Percentiles rank a stretch among this genome's conserved stretches.
phyloP scores from a whole-genome alignment of 2,329 filamentous ascomycete genomes.

The Didymella arachidicola region DNA sequence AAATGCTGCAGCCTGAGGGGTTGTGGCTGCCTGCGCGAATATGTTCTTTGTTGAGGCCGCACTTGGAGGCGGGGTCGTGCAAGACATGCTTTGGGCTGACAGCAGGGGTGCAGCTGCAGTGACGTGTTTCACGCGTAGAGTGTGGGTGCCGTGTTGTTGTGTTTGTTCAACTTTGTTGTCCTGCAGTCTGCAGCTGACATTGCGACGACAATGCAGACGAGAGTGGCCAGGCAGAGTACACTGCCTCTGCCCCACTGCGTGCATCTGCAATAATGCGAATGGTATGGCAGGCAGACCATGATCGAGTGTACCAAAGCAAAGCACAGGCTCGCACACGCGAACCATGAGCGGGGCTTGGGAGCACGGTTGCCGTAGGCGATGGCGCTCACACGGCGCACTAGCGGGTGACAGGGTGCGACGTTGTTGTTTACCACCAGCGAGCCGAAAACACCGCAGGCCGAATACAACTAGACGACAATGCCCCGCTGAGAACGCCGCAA shows the following conservation, averaged over 20 bases:
- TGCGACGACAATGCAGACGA: too few species aligned
- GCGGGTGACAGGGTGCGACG: slow-evolving; percentile 2
- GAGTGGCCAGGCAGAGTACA: neutral
- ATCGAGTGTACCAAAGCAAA: too few species aligned
- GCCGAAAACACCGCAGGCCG: slow-evolving; percentile 9
- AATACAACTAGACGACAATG: slow-evolving; percentile 8
- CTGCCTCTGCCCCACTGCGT: too few species aligned
- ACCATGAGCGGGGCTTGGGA: slow-evolving; percentile 2
- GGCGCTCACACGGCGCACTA: neutral
- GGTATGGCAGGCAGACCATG: too few species aligned
- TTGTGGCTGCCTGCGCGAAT: neutral
- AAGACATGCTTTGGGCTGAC: slow-evolving; percentile 4
- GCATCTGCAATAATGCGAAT: too few species aligned
- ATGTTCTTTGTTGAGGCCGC: slow-evolving; percentile 6
- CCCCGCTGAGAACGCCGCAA: slow-evolving; percentile 8
- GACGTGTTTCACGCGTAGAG: slow-evolving; percentile 18
- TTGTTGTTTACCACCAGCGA: slow-evolving; percentile 8
- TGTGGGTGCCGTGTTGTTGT: neutral
- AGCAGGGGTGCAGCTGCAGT: slow-evolving; percentile 11
- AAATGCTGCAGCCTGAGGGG: neutral
- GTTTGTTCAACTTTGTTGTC: neutral
- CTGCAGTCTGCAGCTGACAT: neutral
- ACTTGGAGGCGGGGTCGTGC: slow-evolving; percentile 10
- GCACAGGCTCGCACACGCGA: neutral
- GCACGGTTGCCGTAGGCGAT: slow-evolving; percentile 20